Evolutionary conservation across 179 eudicot species (phyloP).

Genomic region (Vitellaria paradoxa): DNA sequence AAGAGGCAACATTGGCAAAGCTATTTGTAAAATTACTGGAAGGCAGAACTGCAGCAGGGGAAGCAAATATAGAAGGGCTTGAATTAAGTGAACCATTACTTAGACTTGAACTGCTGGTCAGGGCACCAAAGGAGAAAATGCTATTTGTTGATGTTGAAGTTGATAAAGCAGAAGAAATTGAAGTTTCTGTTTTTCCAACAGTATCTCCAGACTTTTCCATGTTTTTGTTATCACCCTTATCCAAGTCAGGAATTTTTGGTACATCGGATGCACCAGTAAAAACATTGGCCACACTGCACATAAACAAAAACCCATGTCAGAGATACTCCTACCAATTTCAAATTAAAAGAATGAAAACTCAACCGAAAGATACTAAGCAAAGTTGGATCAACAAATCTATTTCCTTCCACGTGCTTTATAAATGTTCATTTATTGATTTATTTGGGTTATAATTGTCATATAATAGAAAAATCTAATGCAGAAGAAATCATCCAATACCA

Average conservation of each 20-base stretch:
- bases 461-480: neutral
- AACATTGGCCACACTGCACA: constrained; percentile 28
- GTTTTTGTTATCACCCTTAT: constrained; percentile 23
- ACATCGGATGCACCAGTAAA: constrained; percentile 21
- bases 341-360: neutral
- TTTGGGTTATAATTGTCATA: neutral
- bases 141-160: constrained; percentile 23
- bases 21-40: constrained; percentile 20
- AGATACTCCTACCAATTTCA: neutral
- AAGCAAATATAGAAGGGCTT: constrained; percentile 21
- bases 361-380: neutral
- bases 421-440: neutral
- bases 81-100: constrained; percentile 37
- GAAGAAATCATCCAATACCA: neutral
- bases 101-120: constrained; percentile 19
- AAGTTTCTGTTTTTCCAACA: constrained; percentile 24
- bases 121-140: constrained; percentile 19
- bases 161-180: constrained; percentile 22
- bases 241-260: constrained; percentile 20
- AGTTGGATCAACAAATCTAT: neutral
- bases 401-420: neutral
- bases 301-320: constrained; percentile 4
- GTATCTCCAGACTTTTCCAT: constrained; percentile 20
- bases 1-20: constrained; percentile 19
- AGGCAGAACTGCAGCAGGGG: constrained; percentile 22